These are phyloP conservation scores for Blastobotrys mokoenaii DNA, from an alignment of 805 yeast genomes.

Conservation along the genomic window DNA sequence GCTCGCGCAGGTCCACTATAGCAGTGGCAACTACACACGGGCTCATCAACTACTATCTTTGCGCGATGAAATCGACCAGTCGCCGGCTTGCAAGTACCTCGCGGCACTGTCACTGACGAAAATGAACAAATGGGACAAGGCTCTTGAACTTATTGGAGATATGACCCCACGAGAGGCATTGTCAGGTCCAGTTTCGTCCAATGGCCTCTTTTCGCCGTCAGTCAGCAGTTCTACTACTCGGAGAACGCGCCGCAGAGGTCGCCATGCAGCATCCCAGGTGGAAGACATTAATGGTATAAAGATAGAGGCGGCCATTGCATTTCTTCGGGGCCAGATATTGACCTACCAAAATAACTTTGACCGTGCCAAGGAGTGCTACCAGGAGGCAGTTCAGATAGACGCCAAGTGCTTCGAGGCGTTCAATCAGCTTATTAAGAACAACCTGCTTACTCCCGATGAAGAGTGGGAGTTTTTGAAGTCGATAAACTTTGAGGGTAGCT, in stretches of 20 bases:
- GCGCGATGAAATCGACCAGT: constrained; percentile 44
- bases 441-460: constrained; percentile 71
- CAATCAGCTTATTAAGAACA: constrained; percentile 62
- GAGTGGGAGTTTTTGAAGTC: constrained; percentile 71
- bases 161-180: background rate
- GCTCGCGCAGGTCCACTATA: constrained; percentile 84
- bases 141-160: constrained; percentile 78
- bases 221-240: background rate
- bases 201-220: background rate
- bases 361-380: constrained; percentile 75
- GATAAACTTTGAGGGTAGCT: constrained; percentile 50
- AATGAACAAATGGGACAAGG: constrained; percentile 77
- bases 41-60: constrained; percentile 64
- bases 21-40: constrained; percentile 66
- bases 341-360: constrained; percentile 78
- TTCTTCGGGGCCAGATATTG: constrained; percentile 73
- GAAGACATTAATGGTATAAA: constrained; percentile 63
- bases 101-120: constrained; percentile 64
- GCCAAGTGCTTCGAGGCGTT: constrained; percentile 92
- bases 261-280: constrained; percentile 24
- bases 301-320: constrained; percentile 81
- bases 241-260: constrained; percentile 17
- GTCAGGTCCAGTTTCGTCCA: background rate
- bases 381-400: constrained; percentile 80
- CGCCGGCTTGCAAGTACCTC: constrained; percentile 72